Evolutionary conservation across 805 yeast species (phyloP).

Genomic region (Nakazawaea ishiwadae): DNA sequence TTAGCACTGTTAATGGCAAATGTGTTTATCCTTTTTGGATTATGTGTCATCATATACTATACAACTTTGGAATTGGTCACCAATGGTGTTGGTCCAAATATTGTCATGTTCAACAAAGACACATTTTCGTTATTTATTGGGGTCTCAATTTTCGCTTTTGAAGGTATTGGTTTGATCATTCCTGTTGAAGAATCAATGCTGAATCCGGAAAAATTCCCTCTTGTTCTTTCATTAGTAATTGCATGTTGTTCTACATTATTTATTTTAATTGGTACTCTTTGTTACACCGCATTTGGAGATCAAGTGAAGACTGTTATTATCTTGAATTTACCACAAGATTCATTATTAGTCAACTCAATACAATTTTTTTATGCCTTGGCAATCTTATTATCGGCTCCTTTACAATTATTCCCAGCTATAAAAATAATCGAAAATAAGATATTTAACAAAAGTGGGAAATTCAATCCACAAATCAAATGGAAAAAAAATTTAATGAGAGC

Average conservation of each 20-base stretch:
- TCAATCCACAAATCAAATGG: slow-evolving; percentile 54
- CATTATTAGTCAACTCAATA: slow-evolving; percentile 55
- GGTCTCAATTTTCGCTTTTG: slow-evolving; percentile 84
- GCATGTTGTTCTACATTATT: slow-evolving; percentile 58
- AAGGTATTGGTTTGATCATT: slow-evolving; percentile 77
- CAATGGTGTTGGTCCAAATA: slow-evolving; percentile 45
- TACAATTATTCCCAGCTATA: slow-evolving; percentile 76
- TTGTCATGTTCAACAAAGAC: slow-evolving; percentile 48
- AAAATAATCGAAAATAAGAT: slow-evolving; percentile 63
- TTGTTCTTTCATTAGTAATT: slow-evolving; percentile 57
- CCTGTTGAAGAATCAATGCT: slow-evolving; percentile 83
- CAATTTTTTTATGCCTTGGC: slow-evolving; percentile 74
- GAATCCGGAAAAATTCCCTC: slow-evolving; percentile 68
- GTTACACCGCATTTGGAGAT: slow-evolving; percentile 67
- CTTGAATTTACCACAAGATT: slow-evolving; percentile 65
- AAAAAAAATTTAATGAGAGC: slow-evolving; percentile 56
- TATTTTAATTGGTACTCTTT: slow-evolving; percentile 59
- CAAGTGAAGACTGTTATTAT: slow-evolving; percentile 63
- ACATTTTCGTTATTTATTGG: slow-evolving; percentile 74
- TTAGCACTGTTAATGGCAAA: slow-evolving; percentile 71
- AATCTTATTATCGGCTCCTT: slow-evolving; percentile 72
- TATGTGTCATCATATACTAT: slow-evolving; percentile 58
- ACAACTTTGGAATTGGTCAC: slow-evolving; percentile 39
- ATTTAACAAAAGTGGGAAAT: slow-evolving; percentile 55
- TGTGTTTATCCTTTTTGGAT: slow-evolving; percentile 60